A percentile compares a stretch with the other conserved stretches of the same genome.
phyloP scores from a whole-genome alignment of 768 basidiomycete genomes.

The Suillus variegatus region DNA sequence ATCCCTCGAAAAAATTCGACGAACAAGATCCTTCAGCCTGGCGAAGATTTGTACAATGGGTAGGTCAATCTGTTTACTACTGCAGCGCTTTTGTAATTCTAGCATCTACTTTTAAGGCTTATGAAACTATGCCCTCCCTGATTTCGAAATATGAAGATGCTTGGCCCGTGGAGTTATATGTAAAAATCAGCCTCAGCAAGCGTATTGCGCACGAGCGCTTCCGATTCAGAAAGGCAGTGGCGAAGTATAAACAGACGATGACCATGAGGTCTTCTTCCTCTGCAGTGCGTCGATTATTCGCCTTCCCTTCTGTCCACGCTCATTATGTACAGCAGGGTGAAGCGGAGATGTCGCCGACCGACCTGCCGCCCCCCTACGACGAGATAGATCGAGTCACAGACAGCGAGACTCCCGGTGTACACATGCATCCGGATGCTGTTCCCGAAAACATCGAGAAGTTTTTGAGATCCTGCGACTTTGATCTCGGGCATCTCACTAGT shows the following conservation, averaged over 20 bases:
- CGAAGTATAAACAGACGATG: background rate
- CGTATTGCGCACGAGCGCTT: background rate
- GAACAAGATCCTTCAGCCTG: background rate
- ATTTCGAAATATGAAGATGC: background rate
- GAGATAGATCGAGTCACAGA: background rate
- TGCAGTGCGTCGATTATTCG: background rate
- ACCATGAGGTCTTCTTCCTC: background rate
- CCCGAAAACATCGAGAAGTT: background rate
- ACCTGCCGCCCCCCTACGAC: background rate
- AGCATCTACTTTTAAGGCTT: background rate
- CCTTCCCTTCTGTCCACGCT: background rate
- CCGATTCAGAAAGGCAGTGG: background rate
- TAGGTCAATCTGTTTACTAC: background rate
- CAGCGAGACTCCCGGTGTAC: background rate
- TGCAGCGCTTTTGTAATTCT: background rate
- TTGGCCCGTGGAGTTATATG: background rate
- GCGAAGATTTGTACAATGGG: background rate
- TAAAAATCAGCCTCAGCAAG: background rate
- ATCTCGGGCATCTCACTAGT: slow-evolving; percentile 3
- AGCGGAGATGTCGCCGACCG: background rate
- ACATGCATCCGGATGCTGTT: slow-evolving; percentile 1
- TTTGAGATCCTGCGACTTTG: background rate
- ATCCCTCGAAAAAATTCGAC: background rate
- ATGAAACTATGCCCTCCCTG: background rate
- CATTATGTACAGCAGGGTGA: background rate